Evolutionary conservation across 352 stramenopile genomes (phyloP), one percentile per base, ranked within the genome.

Genomic region (Salisapilia sapeloensis): DNA sequence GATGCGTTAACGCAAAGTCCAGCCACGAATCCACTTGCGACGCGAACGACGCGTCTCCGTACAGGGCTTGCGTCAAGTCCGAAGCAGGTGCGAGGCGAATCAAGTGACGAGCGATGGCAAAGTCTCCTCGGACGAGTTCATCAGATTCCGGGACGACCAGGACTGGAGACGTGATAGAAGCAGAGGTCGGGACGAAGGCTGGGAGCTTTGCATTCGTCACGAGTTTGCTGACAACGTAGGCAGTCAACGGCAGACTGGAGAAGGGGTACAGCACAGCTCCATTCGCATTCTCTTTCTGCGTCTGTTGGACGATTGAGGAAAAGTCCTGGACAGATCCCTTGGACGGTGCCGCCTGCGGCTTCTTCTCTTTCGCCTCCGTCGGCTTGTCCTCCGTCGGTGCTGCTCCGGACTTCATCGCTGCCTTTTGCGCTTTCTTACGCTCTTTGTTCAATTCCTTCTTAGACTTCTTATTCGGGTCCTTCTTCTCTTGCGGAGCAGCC

Each of bases 1-100:
- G 57, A 20, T 64, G 65, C 21, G 48, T 56, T 5, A 89, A 48
- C 15, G 84, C 72, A 46, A 96, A 96, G 52, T 97, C 90, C 11
- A 97, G 60, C 86, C 87, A 98, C 50, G 86, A 60, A 53, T 97
- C 87, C 30, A 86, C 67, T 40, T 90, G 67, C 36, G 69, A 76
- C 12, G 44, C 42, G 0, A 45, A 29, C 10, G 69, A 35, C 3
- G 70, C 56, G 25, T 82, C 62, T 9, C 67, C 69, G 40, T 82
- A 83, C 16, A 89, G 44, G 2, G 66, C 70, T 12, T 48, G 25
- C 18, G 35, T 32, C 33, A 53, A 29, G 24, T 58, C 39, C 9
- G 48, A n/a, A n/a, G n/a, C n/a, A n/a, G n/a, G 44, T 13, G 56
- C 50, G 8, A 50, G 48, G 34, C 60, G 63, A 12, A 56, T 56